Conservation (phyloP, 2,329 filamentous ascomycete species). For the Sporothrix pallida region DNA sequence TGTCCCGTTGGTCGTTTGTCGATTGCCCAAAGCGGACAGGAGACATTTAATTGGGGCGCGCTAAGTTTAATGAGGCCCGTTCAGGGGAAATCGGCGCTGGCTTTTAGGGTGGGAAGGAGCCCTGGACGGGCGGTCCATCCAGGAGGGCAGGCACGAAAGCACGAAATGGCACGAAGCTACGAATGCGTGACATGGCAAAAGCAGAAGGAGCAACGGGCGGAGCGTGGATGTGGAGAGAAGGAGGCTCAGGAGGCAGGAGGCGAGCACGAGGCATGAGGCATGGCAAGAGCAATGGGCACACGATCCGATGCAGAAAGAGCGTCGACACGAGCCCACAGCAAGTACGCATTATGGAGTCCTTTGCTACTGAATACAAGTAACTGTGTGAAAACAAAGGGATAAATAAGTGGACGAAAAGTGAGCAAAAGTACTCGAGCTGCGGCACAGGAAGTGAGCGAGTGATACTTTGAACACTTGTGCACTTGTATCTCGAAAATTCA, state of each 20-base stretch:
- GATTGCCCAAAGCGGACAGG: constrained; percentile 48
- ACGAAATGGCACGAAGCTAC: neutral
- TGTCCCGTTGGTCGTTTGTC: constrained; percentile 41
- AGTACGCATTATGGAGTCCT: too few species aligned
- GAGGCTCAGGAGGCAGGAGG: neutral
- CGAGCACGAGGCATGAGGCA: neutral
- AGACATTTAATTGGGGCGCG: constrained; percentile 47
- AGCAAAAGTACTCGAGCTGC: neutral
- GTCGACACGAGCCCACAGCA: neutral
- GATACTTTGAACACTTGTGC: neutral
- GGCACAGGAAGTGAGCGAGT: neutral
- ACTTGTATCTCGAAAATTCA: neutral
- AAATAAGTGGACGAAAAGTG: neutral
- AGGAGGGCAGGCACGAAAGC: neutral
- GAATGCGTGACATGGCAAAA: neutral
- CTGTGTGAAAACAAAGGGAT: neutral
- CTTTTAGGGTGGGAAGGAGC: constrained; percentile 8
- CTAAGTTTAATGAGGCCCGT: constrained; percentile 51
- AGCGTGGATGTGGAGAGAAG: neutral
- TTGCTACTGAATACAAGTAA: too few species aligned
- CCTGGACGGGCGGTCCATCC: constrained; percentile 15
- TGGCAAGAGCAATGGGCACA: constrained; percentile 2
- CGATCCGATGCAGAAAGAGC: constrained; percentile 14
- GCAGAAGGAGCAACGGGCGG: neutral
- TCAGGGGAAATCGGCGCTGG: constrained; percentile 38